Base-by-base conservation (phyloP, 805 yeast species). In the Middelhovenomyces tepae region DNA sequence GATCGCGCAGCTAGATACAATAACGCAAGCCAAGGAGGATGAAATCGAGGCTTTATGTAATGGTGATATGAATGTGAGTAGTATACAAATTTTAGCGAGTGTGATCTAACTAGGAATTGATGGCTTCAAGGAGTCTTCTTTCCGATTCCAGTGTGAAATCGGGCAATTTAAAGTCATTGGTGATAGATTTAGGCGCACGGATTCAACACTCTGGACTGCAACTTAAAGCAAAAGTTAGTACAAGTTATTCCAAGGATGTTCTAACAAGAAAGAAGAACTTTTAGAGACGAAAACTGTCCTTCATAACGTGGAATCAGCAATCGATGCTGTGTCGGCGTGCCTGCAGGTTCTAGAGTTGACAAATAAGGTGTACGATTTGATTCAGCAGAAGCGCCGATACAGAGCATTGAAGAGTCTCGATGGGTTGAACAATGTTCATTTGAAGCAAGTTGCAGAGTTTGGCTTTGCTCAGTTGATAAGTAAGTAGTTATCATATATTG, bases 391-490 rank as follows among this genome's bases (percentile, higher is more conserved):
- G 46, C 76, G 78, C 45, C 83, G 82, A 46, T 87, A 84, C 53
- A 81, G 81, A 39, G 96, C 96, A 0, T 70, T 91, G 46, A 84
- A 85, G 54, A 73, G 80, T 44, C 61, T 86, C 32, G 87, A 85
- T 39, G 85, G 78, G 47, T 62, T 89, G 41, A 75, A 77, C 25
- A 71, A 69, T 36, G 64, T 79, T 26, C 83, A 79, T 44, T 60
- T 78, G 28, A 80, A 78, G 39, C 81, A 77, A 32, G 61, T 71
- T 17, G 67, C 73, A 28, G 71, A 74, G 33, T 81, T 80, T 48
- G 79, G 80, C 26, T 84, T 89, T 54, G 72, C 93, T 13, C 69
- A 71, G 28, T 74, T 76, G 47, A 78, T 89, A 29, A 71, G 78
- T 44, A n/a, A n/a, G n/a, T n/a, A n/a, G n/a, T n/a, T n/a, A n/a